phyloP scores from a whole-genome alignment of 768 basidiomycete genomes.

The Mycena venus region DNA sequence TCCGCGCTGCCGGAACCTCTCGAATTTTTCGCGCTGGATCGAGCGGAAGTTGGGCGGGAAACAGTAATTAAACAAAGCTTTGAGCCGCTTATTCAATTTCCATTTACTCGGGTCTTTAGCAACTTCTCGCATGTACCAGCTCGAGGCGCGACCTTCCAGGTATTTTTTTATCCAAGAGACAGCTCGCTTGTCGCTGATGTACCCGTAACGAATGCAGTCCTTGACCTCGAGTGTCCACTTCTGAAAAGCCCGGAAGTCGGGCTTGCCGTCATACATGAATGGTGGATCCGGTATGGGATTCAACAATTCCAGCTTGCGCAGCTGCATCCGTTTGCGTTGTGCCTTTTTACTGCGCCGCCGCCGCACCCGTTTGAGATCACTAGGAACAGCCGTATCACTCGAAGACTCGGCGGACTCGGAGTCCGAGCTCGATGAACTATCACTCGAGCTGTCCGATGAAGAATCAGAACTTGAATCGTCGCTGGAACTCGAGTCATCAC shows the following conservation, averaged over 20 bases:
- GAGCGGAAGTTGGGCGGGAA: slow-evolving; percentile 30
- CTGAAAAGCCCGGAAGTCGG: slow-evolving; percentile 2
- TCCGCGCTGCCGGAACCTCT: slow-evolving; percentile 9
- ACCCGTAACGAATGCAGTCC: not conserved
- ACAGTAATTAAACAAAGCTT: slow-evolving; percentile 23
- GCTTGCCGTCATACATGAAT: slow-evolving; percentile 17
- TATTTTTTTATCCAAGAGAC: not conserved
- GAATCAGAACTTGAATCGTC: not conserved
- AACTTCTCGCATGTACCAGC: slow-evolving; percentile 24
- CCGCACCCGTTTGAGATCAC: not conserved
- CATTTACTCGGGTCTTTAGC: slow-evolving; percentile 17
- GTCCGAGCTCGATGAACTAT: not conserved
- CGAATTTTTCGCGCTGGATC: slow-evolving; percentile 28
- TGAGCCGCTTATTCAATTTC: slow-evolving; percentile 10
- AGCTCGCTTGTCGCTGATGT: not conserved
- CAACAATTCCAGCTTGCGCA: slow-evolving; percentile 22
- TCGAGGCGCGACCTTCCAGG: not conserved
- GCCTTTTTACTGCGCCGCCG: not conserved
- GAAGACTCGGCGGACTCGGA: too few species aligned
- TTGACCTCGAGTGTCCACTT: slow-evolving; percentile 19
- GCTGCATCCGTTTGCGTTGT: not conserved
- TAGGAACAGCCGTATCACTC: too few species aligned
- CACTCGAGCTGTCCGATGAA: not conserved
- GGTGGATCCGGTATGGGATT: slow-evolving; percentile 28
- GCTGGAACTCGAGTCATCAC: too few species aligned